phyloP scores from a whole-genome alignment of 805 yeast genomes.

The Candida palmyrensis region DNA sequence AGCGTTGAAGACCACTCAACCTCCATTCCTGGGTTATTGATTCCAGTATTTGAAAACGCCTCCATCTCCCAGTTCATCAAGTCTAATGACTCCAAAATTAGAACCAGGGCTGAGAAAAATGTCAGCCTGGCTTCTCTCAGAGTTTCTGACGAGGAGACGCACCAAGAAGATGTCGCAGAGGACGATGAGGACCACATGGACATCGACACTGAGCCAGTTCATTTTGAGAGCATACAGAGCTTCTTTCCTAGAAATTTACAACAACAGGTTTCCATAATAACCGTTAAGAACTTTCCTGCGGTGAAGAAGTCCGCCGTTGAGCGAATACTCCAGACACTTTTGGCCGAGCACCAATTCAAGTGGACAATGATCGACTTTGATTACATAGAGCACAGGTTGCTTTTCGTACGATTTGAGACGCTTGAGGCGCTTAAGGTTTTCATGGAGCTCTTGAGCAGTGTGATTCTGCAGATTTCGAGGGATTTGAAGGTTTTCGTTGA shows the following conservation, averaged over 20 bases:
- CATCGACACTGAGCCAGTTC: constrained; percentile 11
- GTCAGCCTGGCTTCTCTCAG: background rate
- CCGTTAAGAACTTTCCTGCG: constrained; percentile 29
- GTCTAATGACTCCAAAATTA: constrained; percentile 1
- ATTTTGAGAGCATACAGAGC: constrained; percentile 20
- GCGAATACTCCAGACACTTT: constrained; percentile 20
- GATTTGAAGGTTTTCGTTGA: constrained; percentile 8
- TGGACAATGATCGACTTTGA: constrained; percentile 35
- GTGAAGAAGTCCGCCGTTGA: constrained; percentile 26
- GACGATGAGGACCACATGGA: constrained; percentile 9
- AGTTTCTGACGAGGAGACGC: background rate
- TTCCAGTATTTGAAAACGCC: constrained; percentile 1
- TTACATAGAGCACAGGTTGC: constrained; percentile 21
- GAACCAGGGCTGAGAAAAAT: background rate
- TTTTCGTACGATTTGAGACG: constrained; percentile 27
- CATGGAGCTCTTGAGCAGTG: background rate
- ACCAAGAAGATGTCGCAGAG: constrained; percentile 1
- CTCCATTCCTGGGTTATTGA: background rate
- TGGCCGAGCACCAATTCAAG: constrained; percentile 12
- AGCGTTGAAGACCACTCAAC: background rate
- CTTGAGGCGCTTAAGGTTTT: constrained; percentile 13
- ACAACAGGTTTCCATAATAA: constrained; percentile 30
- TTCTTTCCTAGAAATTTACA: constrained; percentile 28
- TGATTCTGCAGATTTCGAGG: background rate
- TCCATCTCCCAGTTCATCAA: background rate